phyloP scores from a whole-genome alignment of 768 basidiomycete species.

The Lentinula sp. region DNA sequence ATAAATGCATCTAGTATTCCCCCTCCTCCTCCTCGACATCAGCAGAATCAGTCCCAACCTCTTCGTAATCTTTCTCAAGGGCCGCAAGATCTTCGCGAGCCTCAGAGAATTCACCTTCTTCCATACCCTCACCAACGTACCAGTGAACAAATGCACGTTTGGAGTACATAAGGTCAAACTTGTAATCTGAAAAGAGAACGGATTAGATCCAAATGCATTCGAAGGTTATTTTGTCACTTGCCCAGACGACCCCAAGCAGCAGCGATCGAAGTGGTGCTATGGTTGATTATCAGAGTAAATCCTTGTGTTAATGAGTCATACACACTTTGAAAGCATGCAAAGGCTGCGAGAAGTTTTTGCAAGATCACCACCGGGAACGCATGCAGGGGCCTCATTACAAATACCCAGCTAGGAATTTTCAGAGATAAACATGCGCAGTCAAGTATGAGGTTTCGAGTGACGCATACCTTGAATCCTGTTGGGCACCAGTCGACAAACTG shows the following conservation, averaged over 20 bases:
- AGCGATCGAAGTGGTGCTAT: slow-evolving; percentile 87
- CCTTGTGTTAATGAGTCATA: background rate
- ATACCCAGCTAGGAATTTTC: slow-evolving; percentile 66
- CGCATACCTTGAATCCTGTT: slow-evolving; percentile 82
- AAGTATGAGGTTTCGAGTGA: background rate
- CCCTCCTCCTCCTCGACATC: slow-evolving; percentile 37
- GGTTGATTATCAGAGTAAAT: background rate
- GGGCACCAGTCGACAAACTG: slow-evolving; percentile 99
- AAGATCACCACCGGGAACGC: slow-evolving; percentile 90
- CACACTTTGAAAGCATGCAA: slow-evolving; percentile 93
- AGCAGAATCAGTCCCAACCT: slow-evolving; percentile 57
- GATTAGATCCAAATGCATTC: slow-evolving; percentile 5
- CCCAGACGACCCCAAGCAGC: slow-evolving; percentile 88
- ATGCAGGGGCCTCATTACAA: slow-evolving; percentile 93
- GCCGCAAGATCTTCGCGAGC: slow-evolving; percentile 99
- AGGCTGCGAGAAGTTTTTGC: slow-evolving; percentile 91
- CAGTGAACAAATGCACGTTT: slow-evolving; percentile 71
- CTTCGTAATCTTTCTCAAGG: slow-evolving; percentile 96
- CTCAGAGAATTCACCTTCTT: slow-evolving; percentile 96
- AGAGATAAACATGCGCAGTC: background rate
- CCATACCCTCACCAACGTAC: slow-evolving; percentile 78
- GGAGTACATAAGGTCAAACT: slow-evolving; percentile 97
- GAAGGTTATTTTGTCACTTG: slow-evolving; percentile 19
- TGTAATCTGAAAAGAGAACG: slow-evolving; percentile 59
- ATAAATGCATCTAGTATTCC: slow-evolving; percentile 22